Evolutionary conservation across 106 monocot species (phyloP), one percentile per base, ranked within the genome.

Genomic region (Acanthochlamys bracteata): DNA sequence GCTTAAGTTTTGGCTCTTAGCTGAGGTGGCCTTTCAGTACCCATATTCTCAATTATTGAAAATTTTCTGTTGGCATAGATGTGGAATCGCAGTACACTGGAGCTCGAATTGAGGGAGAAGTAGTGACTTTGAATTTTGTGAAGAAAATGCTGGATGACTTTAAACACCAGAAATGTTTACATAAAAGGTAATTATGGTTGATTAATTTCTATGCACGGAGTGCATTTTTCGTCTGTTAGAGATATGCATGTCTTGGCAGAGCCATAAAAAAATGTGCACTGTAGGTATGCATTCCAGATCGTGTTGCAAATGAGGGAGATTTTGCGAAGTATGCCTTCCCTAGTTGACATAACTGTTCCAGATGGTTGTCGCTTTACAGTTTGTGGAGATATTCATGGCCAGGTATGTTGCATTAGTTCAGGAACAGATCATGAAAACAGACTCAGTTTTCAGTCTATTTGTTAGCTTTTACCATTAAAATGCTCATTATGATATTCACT

Each of bases 301-400:
- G 76, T 88, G 33, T 64, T 98, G 68, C 88, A 88, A 83, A 60
- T 83, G 17, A 71, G 82, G 57, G 76, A 81, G 51, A 75, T 92
- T 63, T 68, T 98, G 65, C 78, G 62, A 42, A 63, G 79, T 55
- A 33, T 85, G 79, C 91, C 96, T 73, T 85, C 95, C 42, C 91
- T 98, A 71, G 96, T 98, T 63, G 91, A 98, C 53, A 80, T 98
- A 53, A 71, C 66, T 27, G 72, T 98, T 70, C 64, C 75, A 57
- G 62, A 92, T 73, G 85, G 91, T 20, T 56, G 67, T 55, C 80
- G 85, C 69, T 88, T 98, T 24, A 91, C 96, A 51, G 80, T 98
- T 64, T 98, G 96, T 56, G 96, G 96, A 65, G 96, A 98, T 70
- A 85, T 98, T 19, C 95, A 98, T 71, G 96, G 96, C 3, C 96